Percentiles rank a stretch among this genome's conserved stretches.
Evolutionary conservation across 1,139 yeast species (phyloP).

Genomic region (Diutina sp.): DNA sequence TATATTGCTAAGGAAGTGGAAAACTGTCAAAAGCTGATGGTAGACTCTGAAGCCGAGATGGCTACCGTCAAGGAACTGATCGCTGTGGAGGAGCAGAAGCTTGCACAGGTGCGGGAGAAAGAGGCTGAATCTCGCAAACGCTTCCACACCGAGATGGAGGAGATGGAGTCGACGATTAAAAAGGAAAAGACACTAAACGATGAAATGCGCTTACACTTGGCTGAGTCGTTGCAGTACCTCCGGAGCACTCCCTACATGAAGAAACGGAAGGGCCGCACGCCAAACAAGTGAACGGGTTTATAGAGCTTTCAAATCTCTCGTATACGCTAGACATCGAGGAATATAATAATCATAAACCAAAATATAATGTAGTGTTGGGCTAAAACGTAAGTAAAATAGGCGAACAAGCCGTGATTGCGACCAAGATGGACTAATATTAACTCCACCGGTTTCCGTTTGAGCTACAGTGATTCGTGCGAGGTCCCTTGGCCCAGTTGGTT

Average conservation of each 20-base stretch:
- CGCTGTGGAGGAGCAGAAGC: slow-evolving; percentile 15
- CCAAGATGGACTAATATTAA: no score
- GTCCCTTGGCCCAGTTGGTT: slow-evolving; percentile 88
- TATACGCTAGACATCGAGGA: neutral
- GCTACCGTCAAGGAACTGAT: slow-evolving; percentile 16
- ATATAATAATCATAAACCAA: no score
- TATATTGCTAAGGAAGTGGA: slow-evolving; percentile 58
- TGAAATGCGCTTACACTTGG: slow-evolving; percentile 16
- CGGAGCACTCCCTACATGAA: slow-evolving; percentile 30
- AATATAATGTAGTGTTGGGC: no score
- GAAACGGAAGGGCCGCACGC: slow-evolving; percentile 21
- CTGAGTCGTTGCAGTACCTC: slow-evolving; percentile 23
- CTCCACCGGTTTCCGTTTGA: no score
- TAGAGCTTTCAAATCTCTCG: neutral
- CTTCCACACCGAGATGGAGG: slow-evolving; percentile 12
- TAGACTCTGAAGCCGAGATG: slow-evolving; percentile 35
- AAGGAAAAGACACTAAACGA: slow-evolving; percentile 11
- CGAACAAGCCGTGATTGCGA: no score
- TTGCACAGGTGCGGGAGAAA: slow-evolving; percentile 13
- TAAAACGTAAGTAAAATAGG: no score
- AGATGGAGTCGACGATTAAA: slow-evolving; percentile 10
- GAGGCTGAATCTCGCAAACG: slow-evolving; percentile 12
- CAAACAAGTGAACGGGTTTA: neutral
- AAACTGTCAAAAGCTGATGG: slow-evolving; percentile 43
- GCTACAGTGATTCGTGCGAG: slow-evolving; percentile 8